Evolutionary conservation across 768 basidiomycete genomes (phyloP), one percentile per base, ranked within the genome.

Genomic region (Pleurotus eryngii): DNA sequence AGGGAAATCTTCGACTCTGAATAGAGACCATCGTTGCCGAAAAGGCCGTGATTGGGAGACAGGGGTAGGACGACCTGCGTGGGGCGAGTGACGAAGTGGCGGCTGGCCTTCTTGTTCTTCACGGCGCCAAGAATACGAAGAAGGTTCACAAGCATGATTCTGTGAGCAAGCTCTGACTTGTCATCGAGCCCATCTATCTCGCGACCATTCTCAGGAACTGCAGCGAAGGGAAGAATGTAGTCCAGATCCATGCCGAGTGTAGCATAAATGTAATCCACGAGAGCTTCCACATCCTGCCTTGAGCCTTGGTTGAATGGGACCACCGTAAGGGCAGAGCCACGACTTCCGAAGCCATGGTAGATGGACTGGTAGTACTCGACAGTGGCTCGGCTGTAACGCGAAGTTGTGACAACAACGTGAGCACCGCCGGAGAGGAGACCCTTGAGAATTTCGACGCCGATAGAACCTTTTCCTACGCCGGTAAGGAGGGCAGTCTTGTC

Each of bases 291-390:
- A 63, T 99, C 97, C 70, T 98, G 97, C 74, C 94, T 97, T 3
- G 97, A 98, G 26, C 91, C 97, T 71, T 98, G 96, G 68, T 99
- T 99, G 85, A 98, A 99, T 12, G 97, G 97, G 35, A 99, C 96
- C 50, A 99, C 96, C 11, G 95, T 95, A 46, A 99, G 81, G 17
- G 94, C 91, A n/a, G 96, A 95, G 7, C 95, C 96, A 61, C 92
- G 89, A 64, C 92, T 93, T 17, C 97, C 97, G 65, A 87, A 88
- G 58, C 89, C 87, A 72, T 98, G 97, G 84, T 89, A 99, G 72
- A 98, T 95, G 46, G 89, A 88, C 70, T 99, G 97, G 73, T 99
- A 99, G 73, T 95, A 99, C 72, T 98, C 95, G 59, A 99, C 96
- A 11, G 89, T 92, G 56, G 92, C 85, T 60, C 97, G 93, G 70